phyloP scores from a whole-genome alignment of 2,329 filamentous ascomycete genomes.

The Exophiala sideris region DNA sequence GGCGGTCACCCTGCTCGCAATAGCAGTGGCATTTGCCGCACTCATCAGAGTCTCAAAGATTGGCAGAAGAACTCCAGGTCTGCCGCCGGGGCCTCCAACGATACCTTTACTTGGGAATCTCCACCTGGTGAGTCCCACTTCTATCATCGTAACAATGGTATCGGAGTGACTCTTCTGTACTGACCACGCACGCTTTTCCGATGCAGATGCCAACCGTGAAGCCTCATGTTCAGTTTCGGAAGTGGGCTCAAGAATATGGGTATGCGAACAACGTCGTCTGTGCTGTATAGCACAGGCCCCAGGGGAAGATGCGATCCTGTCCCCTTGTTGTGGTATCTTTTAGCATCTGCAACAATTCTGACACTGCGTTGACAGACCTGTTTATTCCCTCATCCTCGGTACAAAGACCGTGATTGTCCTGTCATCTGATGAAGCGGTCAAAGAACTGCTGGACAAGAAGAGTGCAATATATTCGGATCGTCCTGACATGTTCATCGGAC shows the following conservation, averaged over 20 bases:
- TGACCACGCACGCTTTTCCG: neutral
- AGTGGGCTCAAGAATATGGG: conserved; percentile 53
- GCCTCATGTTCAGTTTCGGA: conserved; percentile 46
- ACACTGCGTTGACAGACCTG: no score
- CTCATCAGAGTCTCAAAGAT: conserved; percentile 23
- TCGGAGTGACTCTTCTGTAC: no score
- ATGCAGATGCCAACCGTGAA: conserved; percentile 41
- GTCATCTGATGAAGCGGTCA: conserved; percentile 44
- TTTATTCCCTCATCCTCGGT: conserved; percentile 53
- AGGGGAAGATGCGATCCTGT: no score
- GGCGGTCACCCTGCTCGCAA: no score
- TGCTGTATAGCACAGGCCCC: no score
- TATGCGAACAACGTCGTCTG: neutral
- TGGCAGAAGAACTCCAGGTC: conserved; percentile 20
- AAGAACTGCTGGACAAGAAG: conserved; percentile 52
- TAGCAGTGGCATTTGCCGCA: neutral
- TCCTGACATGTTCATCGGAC: conserved; percentile 46
- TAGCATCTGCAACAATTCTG: no score
- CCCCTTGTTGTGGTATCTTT: no score
- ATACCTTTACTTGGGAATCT: conserved; percentile 52
- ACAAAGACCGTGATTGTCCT: conserved; percentile 50
- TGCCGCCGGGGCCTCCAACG: conserved; percentile 51
- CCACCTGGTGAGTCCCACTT: conserved; percentile 34
- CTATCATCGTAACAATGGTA: no score
- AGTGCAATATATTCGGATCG: conserved; percentile 51